Evolutionary conservation across 495 filamentous ascomycete species (phyloP).

Genomic region (Echria macrotheca): DNA sequence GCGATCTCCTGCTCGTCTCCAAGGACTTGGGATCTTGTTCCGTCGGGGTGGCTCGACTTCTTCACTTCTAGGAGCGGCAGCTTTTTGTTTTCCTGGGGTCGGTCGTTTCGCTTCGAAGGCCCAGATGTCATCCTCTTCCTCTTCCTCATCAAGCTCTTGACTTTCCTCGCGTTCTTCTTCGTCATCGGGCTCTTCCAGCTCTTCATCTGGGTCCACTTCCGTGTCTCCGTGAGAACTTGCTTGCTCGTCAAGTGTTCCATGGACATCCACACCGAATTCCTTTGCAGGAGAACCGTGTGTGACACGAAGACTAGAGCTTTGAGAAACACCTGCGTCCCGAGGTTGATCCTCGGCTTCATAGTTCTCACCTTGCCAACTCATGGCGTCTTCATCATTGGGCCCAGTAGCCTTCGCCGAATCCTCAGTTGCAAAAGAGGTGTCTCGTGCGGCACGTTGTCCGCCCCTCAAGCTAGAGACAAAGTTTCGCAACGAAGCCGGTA

Average conservation of each 20-base stretch:
- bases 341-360: no score
- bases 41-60: conserved; percentile 26
- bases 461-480: conserved; percentile 18
- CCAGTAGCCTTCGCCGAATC: conserved; percentile 1
- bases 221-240: no score
- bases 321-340: conserved; percentile 5
- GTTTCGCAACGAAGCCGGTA: conserved; percentile 12
- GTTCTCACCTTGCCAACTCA: conserved; percentile 28
- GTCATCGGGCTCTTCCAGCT: conserved; percentile 11
- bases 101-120: conserved; percentile 40
- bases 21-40: conserved; percentile 40
- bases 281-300: conserved; percentile 10
- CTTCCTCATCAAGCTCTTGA: conserved; percentile 4
- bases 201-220: conserved; percentile 1
- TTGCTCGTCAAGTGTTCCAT: no score
- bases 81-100: conserved; percentile 25
- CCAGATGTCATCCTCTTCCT: conserved; percentile 40
- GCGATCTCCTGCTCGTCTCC: conserved; percentile 34
- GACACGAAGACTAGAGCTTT: conserved; percentile 5
- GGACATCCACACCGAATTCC: neutral
- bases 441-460: no score
- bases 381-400: conserved; percentile 16
- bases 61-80: conserved; percentile 7
- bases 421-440: neutral
- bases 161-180: conserved; percentile 3